These are phyloP conservation scores for Rhododendron kiyosumense DNA, from an alignment of 148 eudicot genomes.

Conservation along the genomic window DNA sequence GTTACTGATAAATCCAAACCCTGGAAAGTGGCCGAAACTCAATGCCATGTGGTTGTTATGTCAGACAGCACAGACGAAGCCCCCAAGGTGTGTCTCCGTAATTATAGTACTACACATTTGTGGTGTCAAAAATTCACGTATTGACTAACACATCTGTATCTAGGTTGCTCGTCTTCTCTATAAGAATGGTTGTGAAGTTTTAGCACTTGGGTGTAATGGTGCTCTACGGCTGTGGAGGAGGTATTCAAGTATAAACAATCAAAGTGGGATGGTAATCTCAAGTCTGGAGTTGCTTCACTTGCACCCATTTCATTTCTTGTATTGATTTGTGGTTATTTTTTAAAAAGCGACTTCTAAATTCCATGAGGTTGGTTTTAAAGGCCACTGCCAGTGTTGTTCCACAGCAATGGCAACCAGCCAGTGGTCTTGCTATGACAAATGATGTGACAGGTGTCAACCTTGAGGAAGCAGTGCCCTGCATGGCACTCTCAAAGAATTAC, in stretches of 20 bases:
- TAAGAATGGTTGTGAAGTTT: slow-evolving; percentile 70
- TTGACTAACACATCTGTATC: neutral
- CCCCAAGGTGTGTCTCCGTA: slow-evolving; percentile 47
- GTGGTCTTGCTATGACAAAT: slow-evolving; percentile 87
- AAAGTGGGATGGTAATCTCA: slow-evolving; percentile 58
- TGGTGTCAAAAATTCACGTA: neutral
- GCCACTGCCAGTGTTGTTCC: slow-evolving; percentile 86
- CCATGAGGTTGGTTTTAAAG: slow-evolving; percentile 32
- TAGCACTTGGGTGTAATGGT: slow-evolving; percentile 74
- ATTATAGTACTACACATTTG: slow-evolving; percentile 1
- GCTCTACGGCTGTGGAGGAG: slow-evolving; percentile 76
- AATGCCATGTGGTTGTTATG: slow-evolving; percentile 58
- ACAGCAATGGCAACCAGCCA: slow-evolving; percentile 89
- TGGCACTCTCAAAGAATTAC: slow-evolving; percentile 92
- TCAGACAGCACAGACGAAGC: slow-evolving; percentile 26
- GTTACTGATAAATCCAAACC: slow-evolving; percentile 57
- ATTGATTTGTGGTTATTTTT: neutral
- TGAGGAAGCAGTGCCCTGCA: slow-evolving; percentile 88
- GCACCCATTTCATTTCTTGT: neutral
- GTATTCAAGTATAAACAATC: slow-evolving; percentile 73
- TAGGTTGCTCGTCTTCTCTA: slow-evolving; percentile 48
- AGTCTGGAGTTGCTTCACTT: neutral
- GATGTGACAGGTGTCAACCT: slow-evolving; percentile 79
- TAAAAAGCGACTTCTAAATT: slow-evolving; percentile 21
- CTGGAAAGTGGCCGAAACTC: slow-evolving; percentile 76